Conservation (phyloP, 2,329 filamentous ascomycete genomes). For the Elsinoe arachidis region DNA sequence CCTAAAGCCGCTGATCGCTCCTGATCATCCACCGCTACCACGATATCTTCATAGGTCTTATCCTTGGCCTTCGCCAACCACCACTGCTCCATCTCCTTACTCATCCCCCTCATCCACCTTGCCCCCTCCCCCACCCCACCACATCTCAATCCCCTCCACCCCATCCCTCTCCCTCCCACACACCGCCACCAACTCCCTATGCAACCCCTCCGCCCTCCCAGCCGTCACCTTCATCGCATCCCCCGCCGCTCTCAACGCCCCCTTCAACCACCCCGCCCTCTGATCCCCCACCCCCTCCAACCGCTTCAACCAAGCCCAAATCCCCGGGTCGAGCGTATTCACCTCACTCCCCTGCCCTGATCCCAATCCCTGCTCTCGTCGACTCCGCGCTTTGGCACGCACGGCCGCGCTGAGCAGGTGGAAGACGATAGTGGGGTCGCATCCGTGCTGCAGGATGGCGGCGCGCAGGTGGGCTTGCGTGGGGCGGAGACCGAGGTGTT, state of each 20-base stretch:
- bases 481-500: constrained; percentile 18
- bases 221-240: constrained; percentile 9
- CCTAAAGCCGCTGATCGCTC: no score
- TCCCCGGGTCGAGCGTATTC: constrained; percentile 25
- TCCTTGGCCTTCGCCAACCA: no score
- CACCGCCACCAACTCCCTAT: constrained; percentile 11
- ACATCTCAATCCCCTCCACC: constrained; percentile 11
- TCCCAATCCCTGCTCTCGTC: constrained; percentile 1
- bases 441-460: constrained; percentile 27
- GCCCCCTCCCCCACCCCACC: neutral
- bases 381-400: constrained; percentile 10
- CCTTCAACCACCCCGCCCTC: constrained; percentile 25
- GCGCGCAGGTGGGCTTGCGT: constrained; percentile 23
- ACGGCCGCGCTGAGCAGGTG: constrained; percentile 18
- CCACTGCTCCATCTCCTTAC: no score
- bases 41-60: no score
- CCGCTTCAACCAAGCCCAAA: constrained; percentile 29
- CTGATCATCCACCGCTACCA: no score
- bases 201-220: constrained; percentile 1
- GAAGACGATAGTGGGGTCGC: constrained; percentile 22
- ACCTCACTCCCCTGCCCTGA: constrained; percentile 13
- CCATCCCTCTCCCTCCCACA: constrained; percentile 13
- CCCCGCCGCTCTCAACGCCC: constrained; percentile 19
- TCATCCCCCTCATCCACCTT: no score
- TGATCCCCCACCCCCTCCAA: constrained; percentile 19